These are phyloP conservation scores for Ceratobasidium sp. DNA, from an alignment of 1,284 basidiomycete genomes.

Conservation along the genomic window DNA sequence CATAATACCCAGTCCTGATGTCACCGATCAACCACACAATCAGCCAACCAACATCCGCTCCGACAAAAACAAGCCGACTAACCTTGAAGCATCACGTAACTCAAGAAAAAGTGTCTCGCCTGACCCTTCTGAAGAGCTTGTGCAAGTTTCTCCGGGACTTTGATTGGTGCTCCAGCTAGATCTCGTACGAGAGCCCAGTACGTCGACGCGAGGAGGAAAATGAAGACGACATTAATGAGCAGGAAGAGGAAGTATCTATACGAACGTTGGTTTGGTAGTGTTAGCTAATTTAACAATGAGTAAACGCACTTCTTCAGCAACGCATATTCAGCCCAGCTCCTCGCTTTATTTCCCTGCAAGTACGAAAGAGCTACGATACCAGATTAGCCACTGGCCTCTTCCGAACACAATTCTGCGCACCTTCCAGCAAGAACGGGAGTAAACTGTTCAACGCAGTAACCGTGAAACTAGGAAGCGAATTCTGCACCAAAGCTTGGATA, in stretches of 20 bases:
- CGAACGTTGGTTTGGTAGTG: slow-evolving; percentile 8
- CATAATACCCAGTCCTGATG: slow-evolving; percentile 88
- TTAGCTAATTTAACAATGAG: neutral
- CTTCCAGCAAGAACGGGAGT: slow-evolving; percentile 91
- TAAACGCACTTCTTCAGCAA: slow-evolving; percentile 85
- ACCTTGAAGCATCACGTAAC: slow-evolving; percentile 95
- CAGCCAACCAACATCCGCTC: neutral
- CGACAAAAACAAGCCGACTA: slow-evolving; percentile 20
- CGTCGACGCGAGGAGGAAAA: slow-evolving; percentile 91
- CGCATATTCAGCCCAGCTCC: slow-evolving; percentile 94
- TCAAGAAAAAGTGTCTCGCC: slow-evolving; percentile 93
- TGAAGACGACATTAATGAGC: slow-evolving; percentile 94
- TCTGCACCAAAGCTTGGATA: slow-evolving; percentile 90
- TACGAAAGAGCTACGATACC: slow-evolving; percentile 79
- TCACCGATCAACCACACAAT: too few relatives aligned
- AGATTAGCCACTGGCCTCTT: neutral
- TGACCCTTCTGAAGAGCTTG: slow-evolving; percentile 79
- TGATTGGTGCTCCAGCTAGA: slow-evolving; percentile 86
- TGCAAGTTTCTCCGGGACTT: slow-evolving; percentile 92
- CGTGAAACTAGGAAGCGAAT: slow-evolving; percentile 90
- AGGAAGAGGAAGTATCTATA: slow-evolving; percentile 94
- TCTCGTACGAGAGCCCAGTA: slow-evolving; percentile 91
- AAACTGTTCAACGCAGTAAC: slow-evolving; percentile 92
- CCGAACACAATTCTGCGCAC: slow-evolving; percentile 58
- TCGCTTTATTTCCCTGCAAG: slow-evolving; percentile 87